Percentiles rank a stretch among this genome's conserved stretches.
Evolutionary conservation across 495 filamentous ascomycete species (phyloP).

Genomic region (Penicillium atrosanguineum): DNA sequence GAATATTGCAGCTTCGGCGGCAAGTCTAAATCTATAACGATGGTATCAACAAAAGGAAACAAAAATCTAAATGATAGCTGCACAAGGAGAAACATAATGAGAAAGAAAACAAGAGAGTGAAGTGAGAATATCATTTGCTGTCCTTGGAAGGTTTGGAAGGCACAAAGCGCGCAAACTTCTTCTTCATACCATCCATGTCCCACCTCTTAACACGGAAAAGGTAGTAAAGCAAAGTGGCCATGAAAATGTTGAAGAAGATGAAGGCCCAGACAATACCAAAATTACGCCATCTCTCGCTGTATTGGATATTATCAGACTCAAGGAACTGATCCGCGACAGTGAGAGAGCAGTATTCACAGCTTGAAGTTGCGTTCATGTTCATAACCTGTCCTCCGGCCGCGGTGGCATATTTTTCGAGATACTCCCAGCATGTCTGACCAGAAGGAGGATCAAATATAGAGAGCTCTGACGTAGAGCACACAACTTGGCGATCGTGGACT

Average conservation of each 20-base stretch:
- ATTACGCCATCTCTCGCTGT: constrained; percentile 33
- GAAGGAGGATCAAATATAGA: constrained; percentile 49
- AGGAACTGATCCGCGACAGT: constrained; percentile 42
- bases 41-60: background rate
- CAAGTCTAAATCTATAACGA: background rate
- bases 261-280: constrained; percentile 54
- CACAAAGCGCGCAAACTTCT: constrained; percentile 3
- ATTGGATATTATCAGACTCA: constrained; percentile 35
- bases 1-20: background rate
- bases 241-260: constrained; percentile 45
- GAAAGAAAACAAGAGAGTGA: background rate
- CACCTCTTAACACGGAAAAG: constrained; percentile 43
- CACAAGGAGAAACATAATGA: background rate
- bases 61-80: background rate
- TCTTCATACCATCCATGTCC: constrained; percentile 23
- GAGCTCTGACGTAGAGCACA: constrained; percentile 56
- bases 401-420: constrained; percentile 32
- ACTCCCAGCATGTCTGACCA: constrained; percentile 50
- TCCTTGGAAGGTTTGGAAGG: background rate
- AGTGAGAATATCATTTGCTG: background rate
- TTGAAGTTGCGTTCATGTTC: constrained; percentile 34
- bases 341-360: constrained; percentile 43
- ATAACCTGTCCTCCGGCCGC: constrained; percentile 27
- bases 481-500: constrained; percentile 52
- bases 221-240: constrained; percentile 49